Percentiles rank a stretch among this genome's conserved stretches.
Conservation (phyloP, 768 basidiomycete genomes). For the Leccinum arenicola region DNA sequence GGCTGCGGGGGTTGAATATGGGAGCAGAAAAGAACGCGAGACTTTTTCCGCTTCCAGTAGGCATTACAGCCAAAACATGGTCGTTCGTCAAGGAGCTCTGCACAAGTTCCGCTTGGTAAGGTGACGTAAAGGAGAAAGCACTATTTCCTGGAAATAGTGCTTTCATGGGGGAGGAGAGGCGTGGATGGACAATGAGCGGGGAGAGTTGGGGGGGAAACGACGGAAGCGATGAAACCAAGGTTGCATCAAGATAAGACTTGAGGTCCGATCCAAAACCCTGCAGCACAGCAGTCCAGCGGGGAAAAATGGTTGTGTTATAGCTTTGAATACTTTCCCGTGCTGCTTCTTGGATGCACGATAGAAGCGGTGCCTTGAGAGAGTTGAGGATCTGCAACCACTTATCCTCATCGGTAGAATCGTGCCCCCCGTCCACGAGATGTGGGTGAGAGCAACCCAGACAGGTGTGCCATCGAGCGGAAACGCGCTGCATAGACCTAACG, state of each 20-base stretch:
- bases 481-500: not conserved
- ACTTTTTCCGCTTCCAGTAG: constrained; percentile 15
- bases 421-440: not conserved
- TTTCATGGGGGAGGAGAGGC: not conserved
- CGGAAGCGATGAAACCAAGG: accelerated
- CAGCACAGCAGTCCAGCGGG: not conserved
- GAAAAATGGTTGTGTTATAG: not conserved
- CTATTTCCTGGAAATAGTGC: not conserved
- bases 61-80: constrained; percentile 8
- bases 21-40: constrained; percentile 10
- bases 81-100: constrained; percentile 6
- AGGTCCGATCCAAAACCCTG: constrained; percentile 3
- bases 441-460: not conserved
- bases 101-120: constrained; percentile 7
- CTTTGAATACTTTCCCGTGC: not conserved
- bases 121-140: not conserved
- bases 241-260: not conserved
- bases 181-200: not conserved
- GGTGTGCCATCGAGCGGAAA: constrained; percentile 2
- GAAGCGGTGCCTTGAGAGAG: not conserved
- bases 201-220: not conserved
- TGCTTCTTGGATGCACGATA: not conserved
- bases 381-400: not conserved
- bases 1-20: not conserved
- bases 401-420: not conserved